These are phyloP conservation scores for Naematelia encephala DNA, from an alignment of 768 basidiomycete genomes.

Conservation along the genomic window DNA sequence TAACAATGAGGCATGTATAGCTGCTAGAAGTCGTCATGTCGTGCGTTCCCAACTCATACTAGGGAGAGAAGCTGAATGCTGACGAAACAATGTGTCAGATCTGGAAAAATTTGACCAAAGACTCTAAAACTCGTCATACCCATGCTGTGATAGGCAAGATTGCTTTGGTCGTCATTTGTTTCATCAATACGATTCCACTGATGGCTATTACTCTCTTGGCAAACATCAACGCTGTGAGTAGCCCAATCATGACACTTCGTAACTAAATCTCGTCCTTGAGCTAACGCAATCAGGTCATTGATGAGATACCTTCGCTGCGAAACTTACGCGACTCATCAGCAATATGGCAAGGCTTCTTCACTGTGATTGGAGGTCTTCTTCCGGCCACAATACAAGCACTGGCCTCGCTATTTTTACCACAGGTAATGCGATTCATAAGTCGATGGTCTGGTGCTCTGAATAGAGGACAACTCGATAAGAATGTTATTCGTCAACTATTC, in stretches of 20 bases:
- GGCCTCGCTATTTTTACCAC: constrained; percentile 33
- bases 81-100: constrained; percentile 17
- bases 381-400: constrained; percentile 31
- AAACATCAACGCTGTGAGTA: constrained; percentile 32
- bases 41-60: constrained; percentile 15
- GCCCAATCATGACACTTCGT: no score
- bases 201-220: constrained; percentile 35
- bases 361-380: constrained; percentile 25
- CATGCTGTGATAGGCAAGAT: constrained; percentile 25
- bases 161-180: constrained; percentile 21
- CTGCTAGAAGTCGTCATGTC: neutral
- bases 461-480: constrained; percentile 36
- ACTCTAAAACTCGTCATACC: constrained; percentile 12
- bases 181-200: constrained; percentile 38
- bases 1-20: neutral
- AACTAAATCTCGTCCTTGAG: no score
- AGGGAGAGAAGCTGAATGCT: constrained; percentile 9
- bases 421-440: constrained; percentile 29
- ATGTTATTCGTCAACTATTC: constrained; percentile 37
- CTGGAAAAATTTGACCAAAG: constrained; percentile 37
- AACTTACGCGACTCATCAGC: constrained; percentile 16
- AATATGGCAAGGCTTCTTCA: constrained; percentile 29
- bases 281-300: constrained; percentile 12
- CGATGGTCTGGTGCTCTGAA: constrained; percentile 36
- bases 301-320: constrained; percentile 14